These are phyloP conservation scores for Collybia mongolica DNA, from an alignment of 768 basidiomycete genomes.

Conservation along the genomic window DNA sequence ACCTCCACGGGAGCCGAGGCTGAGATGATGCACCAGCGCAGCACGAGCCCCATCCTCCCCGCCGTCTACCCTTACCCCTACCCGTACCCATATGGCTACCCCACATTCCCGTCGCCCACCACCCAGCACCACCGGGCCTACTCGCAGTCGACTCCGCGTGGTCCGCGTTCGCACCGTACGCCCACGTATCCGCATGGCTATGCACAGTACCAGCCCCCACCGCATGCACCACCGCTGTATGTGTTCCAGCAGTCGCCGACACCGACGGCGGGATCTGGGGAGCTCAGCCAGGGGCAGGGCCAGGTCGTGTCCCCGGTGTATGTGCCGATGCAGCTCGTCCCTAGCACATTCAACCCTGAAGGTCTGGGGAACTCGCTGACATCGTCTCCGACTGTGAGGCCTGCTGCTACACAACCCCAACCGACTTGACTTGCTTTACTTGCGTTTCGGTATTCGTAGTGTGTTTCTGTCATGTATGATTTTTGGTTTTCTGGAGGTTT, in stretches of 20 bases:
- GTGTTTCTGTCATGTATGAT: not conserved
- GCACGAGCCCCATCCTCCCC: conserved; percentile 21
- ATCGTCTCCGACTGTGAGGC: conserved; percentile 1
- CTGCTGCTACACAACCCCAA: not conserved
- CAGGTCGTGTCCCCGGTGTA: conserved; percentile 14
- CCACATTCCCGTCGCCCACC: conserved; percentile 8
- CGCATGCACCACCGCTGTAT: conserved; percentile 25
- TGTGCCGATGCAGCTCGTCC: conserved; percentile 16
- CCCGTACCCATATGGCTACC: conserved; percentile 18
- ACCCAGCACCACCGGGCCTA: conserved; percentile 8
- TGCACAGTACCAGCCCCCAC: conserved; percentile 28
- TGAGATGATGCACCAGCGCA: conserved; percentile 7
- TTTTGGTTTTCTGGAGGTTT: not conserved
- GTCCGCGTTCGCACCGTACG: conserved; percentile 17
- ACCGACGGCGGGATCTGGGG: conserved; percentile 8
- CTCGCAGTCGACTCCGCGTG: conserved; percentile 17
- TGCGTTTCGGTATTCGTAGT: not conserved
- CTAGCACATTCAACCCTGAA: conserved; percentile 10
- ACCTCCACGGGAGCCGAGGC: conserved; percentile 5
- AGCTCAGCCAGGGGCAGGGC: conserved; percentile 5
- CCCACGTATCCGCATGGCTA: conserved; percentile 27
- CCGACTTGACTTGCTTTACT: not conserved
- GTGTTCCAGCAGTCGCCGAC: conserved; percentile 19
- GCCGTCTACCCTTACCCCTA: conserved; percentile 32
- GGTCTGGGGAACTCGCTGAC: not conserved